Conservation (phyloP, 2,329 filamentous ascomycete genomes). For the Fusarium circinatum region DNA sequence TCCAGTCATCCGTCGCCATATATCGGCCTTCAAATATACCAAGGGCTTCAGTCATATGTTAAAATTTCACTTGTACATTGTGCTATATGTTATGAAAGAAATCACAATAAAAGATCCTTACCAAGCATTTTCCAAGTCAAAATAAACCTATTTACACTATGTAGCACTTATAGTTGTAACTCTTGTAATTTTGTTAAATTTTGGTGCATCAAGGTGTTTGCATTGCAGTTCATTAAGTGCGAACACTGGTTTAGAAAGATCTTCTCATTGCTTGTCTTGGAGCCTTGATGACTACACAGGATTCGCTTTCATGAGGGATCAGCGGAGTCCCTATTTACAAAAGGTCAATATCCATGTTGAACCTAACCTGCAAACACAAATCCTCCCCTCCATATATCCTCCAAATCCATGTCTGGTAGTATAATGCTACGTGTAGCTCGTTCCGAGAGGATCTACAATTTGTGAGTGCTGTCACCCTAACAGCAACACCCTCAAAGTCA, state of each 20-base stretch:
- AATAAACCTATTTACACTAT: not conserved
- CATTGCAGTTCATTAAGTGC: not conserved
- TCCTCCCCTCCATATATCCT: not conserved
- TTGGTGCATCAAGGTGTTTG: not conserved
- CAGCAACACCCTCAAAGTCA: slow-evolving; percentile 47
- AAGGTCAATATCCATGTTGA: not conserved
- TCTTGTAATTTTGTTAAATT: not conserved
- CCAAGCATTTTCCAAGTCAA: not conserved
- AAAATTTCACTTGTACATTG: not conserved
- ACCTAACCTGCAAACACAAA: not conserved
- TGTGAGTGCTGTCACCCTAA: slow-evolving; percentile 45
- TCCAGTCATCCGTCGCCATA: not conserved
- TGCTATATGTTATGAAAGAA: not conserved
- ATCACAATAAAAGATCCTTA: not conserved
- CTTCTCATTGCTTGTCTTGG: slow-evolving; percentile 25
- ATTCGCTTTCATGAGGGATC: slow-evolving; percentile 17
- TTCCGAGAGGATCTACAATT: slow-evolving; percentile 47
- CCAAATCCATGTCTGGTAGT: not conserved
- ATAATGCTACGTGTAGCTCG: slow-evolving; percentile 44
- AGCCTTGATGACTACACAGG: slow-evolving; percentile 24
- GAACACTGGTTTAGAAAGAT: slow-evolving; percentile 13
- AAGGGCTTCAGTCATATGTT: not conserved
- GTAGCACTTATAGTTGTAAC: not conserved
- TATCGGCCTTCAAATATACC: not conserved
- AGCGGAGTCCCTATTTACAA: slow-evolving; percentile 7